Evolutionary conservation across 768 basidiomycete species (phyloP), one percentile per base, ranked within the genome.

Genomic region (Steccherinum ochraceum): DNA sequence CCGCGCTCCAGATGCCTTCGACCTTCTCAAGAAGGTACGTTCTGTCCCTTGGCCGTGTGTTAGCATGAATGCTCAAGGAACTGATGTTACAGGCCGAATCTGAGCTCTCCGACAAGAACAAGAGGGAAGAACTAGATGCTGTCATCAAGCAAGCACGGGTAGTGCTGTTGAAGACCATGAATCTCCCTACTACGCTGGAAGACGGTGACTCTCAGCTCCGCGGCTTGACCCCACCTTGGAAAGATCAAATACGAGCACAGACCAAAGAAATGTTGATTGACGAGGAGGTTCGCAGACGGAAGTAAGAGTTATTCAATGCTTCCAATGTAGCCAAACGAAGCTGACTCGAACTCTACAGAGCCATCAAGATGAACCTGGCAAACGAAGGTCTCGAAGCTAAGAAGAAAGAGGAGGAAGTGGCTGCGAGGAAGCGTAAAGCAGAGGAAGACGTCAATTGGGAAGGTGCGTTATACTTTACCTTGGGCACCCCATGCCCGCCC

Each of bases 361-460:
- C 91, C 1, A 69, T 92, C 60, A 93, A 93, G 73, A 83, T 92
- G 82, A 91, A 91, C 63, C 67, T 93, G 50, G 91, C 91, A 5
- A 93, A 93, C 58, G 91, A 93, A 66, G 92, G 92, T 2, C 71
- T 93, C 3, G 93, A 95, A 63, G 93, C 93, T n/a, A 78, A 84
- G 60, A 89, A 86, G 75, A 93, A 91, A 64, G 93, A 96, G 48
- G 90, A 92, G 51, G 93, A 93, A 58, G 75, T 86, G 11, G 68
- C 74, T 20, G 61, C 80, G 27, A 83, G 69, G 70, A 95, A 95
- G 67, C 78, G 93, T 49, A 95, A 95, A 68, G 86, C 77, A 1
- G 91, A 94, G 58, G 89, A 93, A 4, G 90, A 94, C 58, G 86
- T 83, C 58, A 70, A 67, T 21, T 96, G 93, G 93, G 93, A 95